Conservation (phyloP, 1,284 basidiomycete species). For the Megacollybia platyphylla region DNA sequence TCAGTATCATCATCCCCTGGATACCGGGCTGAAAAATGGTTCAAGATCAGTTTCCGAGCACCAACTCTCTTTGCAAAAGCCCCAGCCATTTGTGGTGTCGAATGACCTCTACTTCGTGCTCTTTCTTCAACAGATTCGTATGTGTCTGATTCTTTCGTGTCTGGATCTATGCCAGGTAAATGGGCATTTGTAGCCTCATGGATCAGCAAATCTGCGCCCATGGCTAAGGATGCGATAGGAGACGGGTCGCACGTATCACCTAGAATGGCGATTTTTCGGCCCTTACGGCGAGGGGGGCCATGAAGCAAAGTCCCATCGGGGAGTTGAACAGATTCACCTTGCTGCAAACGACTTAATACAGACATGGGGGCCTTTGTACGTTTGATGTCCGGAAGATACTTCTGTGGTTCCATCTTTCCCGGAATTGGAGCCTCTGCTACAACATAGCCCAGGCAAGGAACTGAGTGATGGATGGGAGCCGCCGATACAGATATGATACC, state of each 20-base stretch:
- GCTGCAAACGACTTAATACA: constrained; percentile 57
- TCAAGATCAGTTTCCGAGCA: constrained; percentile 64
- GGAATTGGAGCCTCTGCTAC: constrained; percentile 65
- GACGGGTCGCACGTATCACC: constrained; percentile 62
- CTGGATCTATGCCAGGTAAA: constrained; percentile 47
- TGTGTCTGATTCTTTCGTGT: constrained; percentile 27
- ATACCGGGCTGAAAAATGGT: constrained; percentile 74
- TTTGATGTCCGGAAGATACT: constrained; percentile 53
- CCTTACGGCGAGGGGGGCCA: constrained; percentile 57
- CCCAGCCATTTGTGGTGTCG: constrained; percentile 75
- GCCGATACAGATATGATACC: constrained; percentile 55
- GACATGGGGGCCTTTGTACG: constrained; percentile 65
- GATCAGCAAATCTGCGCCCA: constrained; percentile 46
- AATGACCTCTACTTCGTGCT: constrained; percentile 64
- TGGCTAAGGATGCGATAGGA: constrained; percentile 47
- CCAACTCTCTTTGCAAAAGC: constrained; percentile 56
- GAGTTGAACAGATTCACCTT: constrained; percentile 42
- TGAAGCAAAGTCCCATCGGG: constrained; percentile 67
- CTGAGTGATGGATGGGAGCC: constrained; percentile 76
- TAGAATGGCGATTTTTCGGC: constrained; percentile 42
- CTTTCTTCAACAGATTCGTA: constrained; percentile 37
- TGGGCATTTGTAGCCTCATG: constrained; percentile 83
- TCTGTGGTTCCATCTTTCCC: constrained; percentile 58
- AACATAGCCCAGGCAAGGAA: constrained; percentile 75
- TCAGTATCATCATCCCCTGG: constrained; percentile 21